Base-by-base conservation (phyloP, 768 basidiomycete species). In the Pholiota conissans region DNA sequence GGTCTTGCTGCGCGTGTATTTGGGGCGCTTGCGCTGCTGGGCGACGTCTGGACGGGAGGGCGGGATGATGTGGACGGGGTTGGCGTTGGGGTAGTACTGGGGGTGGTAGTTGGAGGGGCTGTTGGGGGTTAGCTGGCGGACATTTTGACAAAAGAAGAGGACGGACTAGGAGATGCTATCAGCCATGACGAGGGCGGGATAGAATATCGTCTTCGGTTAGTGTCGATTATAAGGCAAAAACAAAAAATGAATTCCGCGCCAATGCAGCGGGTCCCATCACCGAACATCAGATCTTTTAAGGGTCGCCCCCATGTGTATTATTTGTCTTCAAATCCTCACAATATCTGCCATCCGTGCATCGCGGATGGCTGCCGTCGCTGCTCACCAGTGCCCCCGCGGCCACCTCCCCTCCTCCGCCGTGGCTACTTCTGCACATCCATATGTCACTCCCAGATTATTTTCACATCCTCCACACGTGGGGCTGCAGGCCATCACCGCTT, bases 1-100 rank as follows among this genome's bases (percentile, higher is more conserved):
- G 1, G 93, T 94, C 77, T 96, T 95, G 74, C 91, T 93, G 65
- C 95, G 84, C 61, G 91, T 93, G 65, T 95, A 95, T 79, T 97
- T 97, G 49, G 91, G 92, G 32, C 91, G 87, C 70, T 91, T 92
- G 58, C 91, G 82, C 65, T 81, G 78, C 65, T 81, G 78, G 14
- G 78, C 66, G 24, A 78, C 58, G 48, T 85, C 89, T 32, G 72
- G 73, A 51, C 81, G 79, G 53, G 80, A 71, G 22, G 78, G 77
- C 3, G 80, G 74, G 10, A 82, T 76, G 45, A 80, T 72, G 60
- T 87, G 84, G 59, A 73, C 72, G 63, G 77, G 76, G 24, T 72
- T 71, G 32, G 61, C 68, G 61, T 66, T 57, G 58, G 59, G 34
- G 57, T 49, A 63, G 55, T 77, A 80, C 65, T 79, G 79, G 42